phyloP scores from a whole-genome alignment of 345 rosid genomes.

The Pistacia vera region DNA sequence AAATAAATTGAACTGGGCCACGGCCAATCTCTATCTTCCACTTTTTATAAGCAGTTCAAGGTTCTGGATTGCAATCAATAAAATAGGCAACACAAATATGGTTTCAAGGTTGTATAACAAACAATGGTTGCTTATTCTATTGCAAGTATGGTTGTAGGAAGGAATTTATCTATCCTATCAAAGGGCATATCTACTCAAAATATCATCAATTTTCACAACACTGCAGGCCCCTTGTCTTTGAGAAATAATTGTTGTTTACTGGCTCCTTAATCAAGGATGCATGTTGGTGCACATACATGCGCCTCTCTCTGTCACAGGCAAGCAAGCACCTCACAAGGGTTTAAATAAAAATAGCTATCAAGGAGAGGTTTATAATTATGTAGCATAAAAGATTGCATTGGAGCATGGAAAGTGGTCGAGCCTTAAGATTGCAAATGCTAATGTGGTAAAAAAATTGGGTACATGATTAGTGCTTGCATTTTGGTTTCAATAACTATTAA shows the following conservation, averaged over 20 bases:
- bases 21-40: neutral
- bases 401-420: neutral
- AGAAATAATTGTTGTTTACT: neutral
- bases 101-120: neutral
- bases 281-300: neutral
- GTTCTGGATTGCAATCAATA: neutral
- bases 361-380: too few relatives aligned
- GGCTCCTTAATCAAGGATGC: neutral
- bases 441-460: neutral
- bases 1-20: neutral
- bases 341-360: neutral
- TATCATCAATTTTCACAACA: neutral
- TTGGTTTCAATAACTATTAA: neutral
- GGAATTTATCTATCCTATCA: neutral
- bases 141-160: neutral
- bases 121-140: neutral
- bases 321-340: neutral
- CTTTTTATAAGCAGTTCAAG: neutral
- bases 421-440: neutral
- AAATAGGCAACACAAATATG: neutral
- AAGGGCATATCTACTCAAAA: neutral
- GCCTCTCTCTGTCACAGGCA: neutral
- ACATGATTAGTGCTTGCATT: neutral
- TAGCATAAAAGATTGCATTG: neutral
- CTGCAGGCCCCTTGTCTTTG: neutral